Evolutionary conservation across 352 stramenopile genomes (phyloP), one percentile per base, ranked within the genome.

Genomic region (Elongisporangium undulatum): DNA sequence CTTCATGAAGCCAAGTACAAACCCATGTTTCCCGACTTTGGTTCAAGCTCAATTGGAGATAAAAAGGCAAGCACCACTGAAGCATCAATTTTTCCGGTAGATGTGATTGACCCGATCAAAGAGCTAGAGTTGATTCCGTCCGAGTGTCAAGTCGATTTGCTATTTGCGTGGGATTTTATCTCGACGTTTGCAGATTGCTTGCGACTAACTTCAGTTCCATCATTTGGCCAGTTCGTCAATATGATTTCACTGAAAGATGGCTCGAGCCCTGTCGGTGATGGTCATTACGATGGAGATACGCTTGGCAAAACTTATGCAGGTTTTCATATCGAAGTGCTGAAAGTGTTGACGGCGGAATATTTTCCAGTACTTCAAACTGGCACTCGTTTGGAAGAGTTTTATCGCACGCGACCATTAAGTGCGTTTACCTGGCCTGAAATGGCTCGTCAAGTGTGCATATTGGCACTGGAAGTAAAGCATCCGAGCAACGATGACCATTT

Each of bases 371-470:
- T 92, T 29, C 81, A 90, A 68, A 81, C 85, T 66, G 83, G 81
- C 9, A 89, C 75, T 19, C 84, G 66, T 1, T 51, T 90, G 34
- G 79, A 90, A 20, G 83, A 92, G 26, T 91, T 92, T 45, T 74
- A 87, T 57, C 73, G 77, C 22, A 89, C 82, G 2, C 72, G 85
- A 17, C 85, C 85, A 10, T 72, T 95, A 56, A 95, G 93, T 50
- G 56, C 69, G 12, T 76, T 93, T 61, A 92, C 71, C 15, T 95
- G 85, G 85, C 81, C 83, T n/a, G 85, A 95, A 72, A 57, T 93
- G 38, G 82, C 77, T 52, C 82, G 83, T 17, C 66, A 90, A 65
- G 79, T 91, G 23, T 93, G 80, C 45, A 68, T 91, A 7, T 64
- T 95, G 39, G 77, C 82, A 12, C 80, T 92, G 17, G 85, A 95